Evolutionary conservation across 2,329 filamentous ascomycete species (phyloP), one percentile per base, ranked within the genome.

Genomic region (Neofusicoccum kwambonambiense): DNA sequence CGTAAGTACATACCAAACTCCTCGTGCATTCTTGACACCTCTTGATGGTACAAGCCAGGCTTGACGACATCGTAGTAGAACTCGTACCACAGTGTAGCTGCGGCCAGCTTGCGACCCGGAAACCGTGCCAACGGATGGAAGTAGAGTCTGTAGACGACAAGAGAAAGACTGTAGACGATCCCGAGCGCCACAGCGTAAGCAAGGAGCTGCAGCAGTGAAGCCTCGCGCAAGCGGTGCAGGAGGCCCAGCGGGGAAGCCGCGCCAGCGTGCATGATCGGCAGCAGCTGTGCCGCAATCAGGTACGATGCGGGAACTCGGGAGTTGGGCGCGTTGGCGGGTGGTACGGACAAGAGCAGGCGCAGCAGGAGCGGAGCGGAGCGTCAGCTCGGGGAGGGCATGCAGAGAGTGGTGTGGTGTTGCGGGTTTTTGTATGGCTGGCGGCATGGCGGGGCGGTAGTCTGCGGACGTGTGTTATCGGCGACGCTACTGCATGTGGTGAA

Each of bases 71-170:
- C 68, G 41, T 67, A 68, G 27, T 65, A 69, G 61, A 68, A 66
- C 52, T 69, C 68, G 44, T 68, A 67, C 66, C 64, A 69, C 35
- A 56, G 54, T 5, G 68, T 69, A 45, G 67, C 51, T 12, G 67
- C 67, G 17, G 68, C 68, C n/a, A 69, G 44, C 4, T 51, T 42
- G 3, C 67, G 67, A 2, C 68, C 67, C 9, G 68, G 68, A 13
- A 68, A 65, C 7, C 58, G 31, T 15, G 50, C 50, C 34, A 52
- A 39, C 11, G 50, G 50, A 19, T 52, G 50, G 31, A 52, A 52
- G 22, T 52, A 52, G 31, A 52, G 50, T 9, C 50, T 11, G 34
- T 52, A 39, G 34, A 37, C 34, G 15, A 52, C 50, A 5, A 52
- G 50, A 17, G 34, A 12, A 12, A 52, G 3, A 15, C 27, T 7